Evolutionary conservation across 2,329 filamentous ascomycete species (phyloP).

Genomic region (Colletotrichum shisoi): DNA sequence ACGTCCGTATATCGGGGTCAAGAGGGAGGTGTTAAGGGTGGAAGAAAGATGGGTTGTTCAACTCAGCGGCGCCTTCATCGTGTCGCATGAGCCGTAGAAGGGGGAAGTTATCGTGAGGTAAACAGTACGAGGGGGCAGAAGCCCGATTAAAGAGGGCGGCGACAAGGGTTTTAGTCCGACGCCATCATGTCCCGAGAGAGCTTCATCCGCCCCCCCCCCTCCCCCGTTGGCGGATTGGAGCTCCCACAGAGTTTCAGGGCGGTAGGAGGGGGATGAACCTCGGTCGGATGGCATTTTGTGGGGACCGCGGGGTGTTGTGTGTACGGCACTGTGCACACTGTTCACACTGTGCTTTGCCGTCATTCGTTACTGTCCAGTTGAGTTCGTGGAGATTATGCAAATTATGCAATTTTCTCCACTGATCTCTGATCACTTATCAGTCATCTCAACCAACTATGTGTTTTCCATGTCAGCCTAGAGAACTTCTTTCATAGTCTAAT

Average conservation of each 20-base stretch:
- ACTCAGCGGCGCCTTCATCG: neutral
- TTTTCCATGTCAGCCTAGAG: neutral
- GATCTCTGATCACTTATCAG: too few species aligned
- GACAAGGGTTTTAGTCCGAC: slow-evolving; percentile 5
- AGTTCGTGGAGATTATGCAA: neutral
- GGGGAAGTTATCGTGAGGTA: neutral
- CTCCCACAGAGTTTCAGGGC: slow-evolving; percentile 4
- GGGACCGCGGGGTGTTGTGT: neutral
- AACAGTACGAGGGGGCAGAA: slow-evolving; percentile 2
- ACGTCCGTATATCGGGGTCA: neutral
- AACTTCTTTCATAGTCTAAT: too few species aligned
- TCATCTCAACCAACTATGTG: too few species aligned
- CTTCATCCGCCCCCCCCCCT: neutral
- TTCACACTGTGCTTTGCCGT: neutral
- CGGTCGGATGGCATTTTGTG: slow-evolving; percentile 30
- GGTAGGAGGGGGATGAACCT: slow-evolving; percentile 24
- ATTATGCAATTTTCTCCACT: neutral
- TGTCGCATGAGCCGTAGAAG: neutral
- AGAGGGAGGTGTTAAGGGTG: neutral
- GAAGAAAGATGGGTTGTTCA: neutral
- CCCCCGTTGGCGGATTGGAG: slow-evolving; percentile 1
- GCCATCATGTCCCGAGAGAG: slow-evolving; percentile 10
- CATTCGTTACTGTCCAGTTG: neutral
- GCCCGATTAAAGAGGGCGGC: neutral
- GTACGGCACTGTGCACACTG: neutral